These are phyloP conservation scores for Plenodomus lindquistii DNA, from an alignment of 2,329 filamentous ascomycete species.

Conservation along the genomic window DNA sequence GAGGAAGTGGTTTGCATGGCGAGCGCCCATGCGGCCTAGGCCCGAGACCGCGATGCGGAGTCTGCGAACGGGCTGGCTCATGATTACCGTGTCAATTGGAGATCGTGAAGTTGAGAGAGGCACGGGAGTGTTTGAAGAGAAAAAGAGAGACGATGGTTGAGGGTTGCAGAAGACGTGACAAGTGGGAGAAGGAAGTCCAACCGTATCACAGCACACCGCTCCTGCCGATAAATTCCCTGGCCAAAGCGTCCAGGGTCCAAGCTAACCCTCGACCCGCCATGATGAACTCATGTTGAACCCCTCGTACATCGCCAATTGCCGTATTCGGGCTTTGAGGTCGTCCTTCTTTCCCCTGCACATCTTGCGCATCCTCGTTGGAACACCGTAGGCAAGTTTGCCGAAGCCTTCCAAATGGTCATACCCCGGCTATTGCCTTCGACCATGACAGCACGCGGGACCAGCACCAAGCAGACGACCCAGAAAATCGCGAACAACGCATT, in stretches of 20 bases:
- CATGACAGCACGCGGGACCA: background rate
- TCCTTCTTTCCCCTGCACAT: background rate
- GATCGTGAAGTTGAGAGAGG: background rate
- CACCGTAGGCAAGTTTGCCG: too few species aligned
- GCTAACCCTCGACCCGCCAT: conserved; percentile 1
- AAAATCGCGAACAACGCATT: conserved; percentile 6
- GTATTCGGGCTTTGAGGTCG: background rate
- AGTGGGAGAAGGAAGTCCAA: background rate
- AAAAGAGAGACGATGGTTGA: background rate
- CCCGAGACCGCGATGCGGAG: conserved; percentile 52
- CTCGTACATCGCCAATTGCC: background rate
- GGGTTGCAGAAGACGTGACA: background rate
- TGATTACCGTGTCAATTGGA: conserved; percentile 19
- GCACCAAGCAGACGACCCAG: background rate
- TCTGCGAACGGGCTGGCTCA: conserved; percentile 42
- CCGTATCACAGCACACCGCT: conserved; percentile 3
- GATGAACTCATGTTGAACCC: conserved; percentile 1
- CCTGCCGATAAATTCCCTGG: conserved; percentile 12
- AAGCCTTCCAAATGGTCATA: too few species aligned
- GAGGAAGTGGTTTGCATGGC: conserved; percentile 54
- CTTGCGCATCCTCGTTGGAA: background rate
- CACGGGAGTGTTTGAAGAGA: background rate
- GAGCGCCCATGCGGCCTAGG: conserved; percentile 56
- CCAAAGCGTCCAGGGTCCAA: conserved; percentile 22
- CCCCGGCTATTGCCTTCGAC: background rate